These are phyloP conservation scores for Cutaneotrichosporon cyanovorans DNA, from an alignment of 1,284 basidiomycete species.

Conservation along the genomic window DNA sequence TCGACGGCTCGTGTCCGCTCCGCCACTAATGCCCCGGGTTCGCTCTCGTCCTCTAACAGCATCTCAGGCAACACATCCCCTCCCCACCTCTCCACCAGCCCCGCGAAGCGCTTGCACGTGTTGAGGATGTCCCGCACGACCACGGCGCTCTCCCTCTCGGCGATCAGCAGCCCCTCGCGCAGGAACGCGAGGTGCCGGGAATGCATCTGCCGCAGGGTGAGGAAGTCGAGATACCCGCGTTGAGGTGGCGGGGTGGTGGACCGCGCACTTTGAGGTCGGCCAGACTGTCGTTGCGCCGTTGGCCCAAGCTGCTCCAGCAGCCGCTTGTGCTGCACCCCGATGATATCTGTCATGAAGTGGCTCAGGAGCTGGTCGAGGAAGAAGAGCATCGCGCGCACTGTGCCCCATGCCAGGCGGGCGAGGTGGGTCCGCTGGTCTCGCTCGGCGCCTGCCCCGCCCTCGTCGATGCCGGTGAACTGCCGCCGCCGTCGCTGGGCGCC, in stretches of 20 bases:
- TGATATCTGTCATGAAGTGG: conserved; percentile 81
- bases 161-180: conserved; percentile 68
- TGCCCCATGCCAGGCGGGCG: conserved; percentile 72
- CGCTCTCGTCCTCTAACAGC: conserved; percentile 61
- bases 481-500: conserved; percentile 71
- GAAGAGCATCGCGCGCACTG: conserved; percentile 80
- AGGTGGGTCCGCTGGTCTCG: conserved; percentile 53
- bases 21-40: conserved; percentile 47
- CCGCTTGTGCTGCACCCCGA: conserved; percentile 66
- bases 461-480: conserved; percentile 74
- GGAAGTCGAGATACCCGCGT: conserved; percentile 61
- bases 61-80: conserved; percentile 79
- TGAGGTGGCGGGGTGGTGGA: not conserved
- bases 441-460: conserved; percentile 71
- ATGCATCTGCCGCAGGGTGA: conserved; percentile 69
- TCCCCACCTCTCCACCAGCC: conserved; percentile 81
- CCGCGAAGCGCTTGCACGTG: conserved; percentile 72
- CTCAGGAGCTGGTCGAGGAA: conserved; percentile 69
- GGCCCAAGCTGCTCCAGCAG: conserved; percentile 29
- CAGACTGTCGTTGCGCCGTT: not conserved
- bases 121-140: conserved; percentile 67
- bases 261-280: not conserved
- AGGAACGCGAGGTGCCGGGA: conserved; percentile 71
- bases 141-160: conserved; percentile 57
- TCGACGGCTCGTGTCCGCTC: conserved; percentile 47